These are phyloP conservation scores for Linnemannia elongata DNA, from an alignment of 192 early-diverging fungal species.

Conservation along the genomic window DNA sequence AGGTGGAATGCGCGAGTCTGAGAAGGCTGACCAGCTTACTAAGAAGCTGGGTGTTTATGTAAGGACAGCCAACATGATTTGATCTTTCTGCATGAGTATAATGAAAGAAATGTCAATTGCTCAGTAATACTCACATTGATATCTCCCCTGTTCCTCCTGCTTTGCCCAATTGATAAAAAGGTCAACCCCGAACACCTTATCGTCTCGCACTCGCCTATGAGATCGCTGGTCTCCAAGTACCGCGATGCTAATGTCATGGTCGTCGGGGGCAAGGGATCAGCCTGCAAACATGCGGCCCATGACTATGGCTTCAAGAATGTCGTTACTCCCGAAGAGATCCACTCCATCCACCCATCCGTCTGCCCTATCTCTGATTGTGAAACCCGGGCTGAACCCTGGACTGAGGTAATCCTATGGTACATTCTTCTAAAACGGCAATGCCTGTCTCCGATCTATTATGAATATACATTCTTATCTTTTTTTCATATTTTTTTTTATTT, in stretches of 20 bases:
- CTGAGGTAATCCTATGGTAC: slow-evolving; percentile 38
- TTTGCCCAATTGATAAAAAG: slow-evolving; percentile 35
- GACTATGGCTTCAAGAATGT: slow-evolving; percentile 72
- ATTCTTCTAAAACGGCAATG: background rate
- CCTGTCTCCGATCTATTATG: background rate
- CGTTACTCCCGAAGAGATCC: slow-evolving; percentile 71
- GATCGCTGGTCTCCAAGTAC: slow-evolving; percentile 70
- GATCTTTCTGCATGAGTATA: background rate
- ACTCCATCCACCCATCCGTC: slow-evolving; percentile 73
- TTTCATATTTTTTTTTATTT: background rate
- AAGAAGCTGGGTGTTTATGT: slow-evolving; percentile 65
- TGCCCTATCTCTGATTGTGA: slow-evolving; percentile 38
- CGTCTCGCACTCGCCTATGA: slow-evolving; percentile 93
- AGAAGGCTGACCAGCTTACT: slow-evolving; percentile 79
- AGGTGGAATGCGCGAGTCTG: slow-evolving; percentile 82
- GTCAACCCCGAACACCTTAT: slow-evolving; percentile 76
- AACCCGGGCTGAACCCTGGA: slow-evolving; percentile 9
- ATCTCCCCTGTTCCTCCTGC: no score
- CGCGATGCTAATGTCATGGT: slow-evolving; percentile 75
- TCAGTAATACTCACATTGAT: background rate
- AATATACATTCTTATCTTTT: background rate
- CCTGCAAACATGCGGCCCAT: slow-evolving; percentile 74
- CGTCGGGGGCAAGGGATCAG: slow-evolving; percentile 74
- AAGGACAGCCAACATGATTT: background rate
- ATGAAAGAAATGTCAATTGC: no score